Base-by-base conservation (phyloP, 495 filamentous ascomycete species). In the Tuber umbilicatum region DNA sequence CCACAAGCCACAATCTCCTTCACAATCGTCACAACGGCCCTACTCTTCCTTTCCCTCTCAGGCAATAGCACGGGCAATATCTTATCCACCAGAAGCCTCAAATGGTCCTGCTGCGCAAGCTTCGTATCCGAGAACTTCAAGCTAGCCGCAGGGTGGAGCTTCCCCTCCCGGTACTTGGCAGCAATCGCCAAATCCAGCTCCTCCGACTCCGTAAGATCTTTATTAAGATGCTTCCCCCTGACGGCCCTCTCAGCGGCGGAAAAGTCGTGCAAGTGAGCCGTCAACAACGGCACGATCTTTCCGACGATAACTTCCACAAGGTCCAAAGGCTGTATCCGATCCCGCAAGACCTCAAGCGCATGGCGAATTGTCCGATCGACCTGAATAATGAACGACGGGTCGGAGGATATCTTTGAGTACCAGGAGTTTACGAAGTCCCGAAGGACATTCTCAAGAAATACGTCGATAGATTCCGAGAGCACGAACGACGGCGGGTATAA, bases 111-210 rank as follows among this genome's bases (percentile, higher is more conserved):
- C 84, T 97, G 92, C 21, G 91, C 87, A 7, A 89, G 82, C 81
- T 91, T 94, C 69, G 90, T 92, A 80, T 97, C 93, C 23, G 92
- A 91, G 79, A 91, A 91, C 45, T 90, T 87, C 75, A 97, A 83
- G 9, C 90, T 91, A n/a, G 92, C 94, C 19, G 95, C 96, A 35
- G 93, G 89, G 82, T 99, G 96, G 73, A 99, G 84, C 75, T 91
- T 92, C 45, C 95, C 95, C 81, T 95, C 91, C 68, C 88, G 90
- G 83, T 94, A 99, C 84, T 97, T 98, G 38, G 87, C 90, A 69
- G 95, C 95, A 82, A 98, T 97, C 1, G 95, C 95, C 76, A 96
- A 86, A 84, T 97, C 92, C 75, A 99, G 85, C 85, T 98, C 96
- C 78, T 97, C 94, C 2, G 94, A 97, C 83, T 99, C 96, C 16